Evolutionary conservation across 2,329 filamentous ascomycete genomes (phyloP).

Genomic region (Colletotrichum chlorophyti): DNA sequence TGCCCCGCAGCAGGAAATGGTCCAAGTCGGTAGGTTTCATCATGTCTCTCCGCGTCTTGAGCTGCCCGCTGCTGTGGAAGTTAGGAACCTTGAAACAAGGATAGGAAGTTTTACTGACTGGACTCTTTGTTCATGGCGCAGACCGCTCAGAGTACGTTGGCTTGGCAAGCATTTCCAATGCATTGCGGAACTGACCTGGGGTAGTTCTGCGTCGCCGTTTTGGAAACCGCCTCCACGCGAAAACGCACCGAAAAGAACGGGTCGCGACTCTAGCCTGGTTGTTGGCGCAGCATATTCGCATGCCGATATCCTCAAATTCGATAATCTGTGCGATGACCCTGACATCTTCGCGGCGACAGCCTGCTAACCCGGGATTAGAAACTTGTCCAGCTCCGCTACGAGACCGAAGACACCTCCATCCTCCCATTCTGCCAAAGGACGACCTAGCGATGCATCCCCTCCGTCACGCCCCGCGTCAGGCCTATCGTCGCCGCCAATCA

Average conservation of each 20-base stretch:
- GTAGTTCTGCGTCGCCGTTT: constrained; percentile 86
- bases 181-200: constrained; percentile 32
- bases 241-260: constrained; percentile 57
- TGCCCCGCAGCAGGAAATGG: constrained; percentile 83
- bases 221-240: constrained; percentile 73
- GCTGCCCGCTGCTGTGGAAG: constrained; percentile 3
- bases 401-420: constrained; percentile 80
- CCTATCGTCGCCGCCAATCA: constrained; percentile 68
- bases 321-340: constrained; percentile 69
- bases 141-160: constrained; percentile 69
- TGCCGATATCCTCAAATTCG: constrained; percentile 90
- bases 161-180: constrained; percentile 34
- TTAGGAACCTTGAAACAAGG: constrained; percentile 6
- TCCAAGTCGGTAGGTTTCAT: constrained; percentile 86
- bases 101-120: constrained; percentile 24
- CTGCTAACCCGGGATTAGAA: constrained; percentile 49
- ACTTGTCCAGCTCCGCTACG: constrained; percentile 63
- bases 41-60: constrained; percentile 17
- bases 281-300: constrained; percentile 97
- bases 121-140: constrained; percentile 38
- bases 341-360: too few species aligned
- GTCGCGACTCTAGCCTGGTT: constrained; percentile 73
- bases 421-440: constrained; percentile 58
- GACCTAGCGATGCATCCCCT: constrained; percentile 62
- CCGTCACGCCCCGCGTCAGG: constrained; percentile 60